Evolutionary conservation across 1,139 yeast genomes (phyloP), one percentile per base, ranked within the genome.

Genomic region (Sugiyamaella japonica): DNA sequence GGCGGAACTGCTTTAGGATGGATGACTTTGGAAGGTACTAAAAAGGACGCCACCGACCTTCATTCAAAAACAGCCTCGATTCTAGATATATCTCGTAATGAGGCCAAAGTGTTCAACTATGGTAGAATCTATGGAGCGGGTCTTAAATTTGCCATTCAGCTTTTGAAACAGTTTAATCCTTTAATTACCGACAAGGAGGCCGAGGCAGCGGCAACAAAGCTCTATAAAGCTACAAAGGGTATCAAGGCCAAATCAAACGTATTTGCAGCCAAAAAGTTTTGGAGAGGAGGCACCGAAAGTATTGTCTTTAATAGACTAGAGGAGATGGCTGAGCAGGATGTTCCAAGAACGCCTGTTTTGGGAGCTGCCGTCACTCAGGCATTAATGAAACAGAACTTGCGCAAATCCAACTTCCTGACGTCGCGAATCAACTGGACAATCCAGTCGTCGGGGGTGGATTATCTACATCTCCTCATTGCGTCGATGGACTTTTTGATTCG

Each of bases 41-140:
- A 95, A 70, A 76, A 75, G 55, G 93, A 87, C 56, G 95, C 91
- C 9, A 95, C 99, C 0, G 99, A 95, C 72, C 73, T 95, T 61
- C 99, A 95, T 68, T 90, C 98, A 1, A 90, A 89, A 63, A 95
- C 99, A 0, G 97, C 99, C 0, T 78, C 79, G 25, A 91, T 95
- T 62, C 73, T 95, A 66, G 96, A 96, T 0, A 93, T 95, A 54
- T 83, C 89, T 20, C 80, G 99, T 70, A 84, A 86, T 63, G 96
- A 93, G 62, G 99, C 99, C 16, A 95, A 95, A 65, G 81, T 91
- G 17, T 95, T 95, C 77, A 95, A 95, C 68, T 95, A 95, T 71
- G 99, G 99, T 28, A 79, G 99, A 61, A 93, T 95, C 43, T 95
- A 95, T 70, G 99, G 99, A 16, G 99, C 99, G 0, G 99, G 99